Evolutionary conservation across 2,329 filamentous ascomycete genomes (phyloP), one percentile per base, ranked within the genome.

Genomic region (Chrysoporthe cubensis): DNA sequence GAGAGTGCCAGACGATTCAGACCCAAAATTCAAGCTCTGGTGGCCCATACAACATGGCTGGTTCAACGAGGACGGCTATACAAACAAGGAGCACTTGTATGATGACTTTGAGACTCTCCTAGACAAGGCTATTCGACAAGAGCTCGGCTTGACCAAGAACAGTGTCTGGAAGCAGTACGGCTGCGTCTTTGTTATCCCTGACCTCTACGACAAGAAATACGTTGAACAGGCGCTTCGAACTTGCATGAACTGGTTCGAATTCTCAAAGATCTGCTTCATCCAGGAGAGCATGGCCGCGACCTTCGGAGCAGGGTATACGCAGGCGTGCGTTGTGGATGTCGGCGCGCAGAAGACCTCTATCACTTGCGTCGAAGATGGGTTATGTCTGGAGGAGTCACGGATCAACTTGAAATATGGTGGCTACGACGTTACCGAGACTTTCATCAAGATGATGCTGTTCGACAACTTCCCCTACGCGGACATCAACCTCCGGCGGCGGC

Each of bases 341-440:
- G 96, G 96, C 14, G 95, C 96, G 0, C 94, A 98, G 77, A 99
- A 99, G 84, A 98, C 96, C 1, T 97, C 96, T 0, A 91, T 99
- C 43, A 95, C 94, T 70, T 99, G 96, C 73, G 94, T 99, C 13
- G 96, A 99, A 74, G 96, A 99, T 78, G 96, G 96, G 1, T 91
- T 99, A 80, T 94, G 93, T 75, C 87, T 97, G 37, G 96, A 98
- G 71, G 95, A 97, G 76, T 99, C 96, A 18, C 89, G 96, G 18
- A 88, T 99, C 76, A 98, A 98, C 77, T 82, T 99, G 71, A 98
- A 99, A 78, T 97, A 91, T 74, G 96, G 96, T 62, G 96, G 96
- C 1, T 90, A 87, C 74, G 96, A 99, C 78, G 91, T 98, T 48
- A 98, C 96, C 0, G 93, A 97, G 74, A 92, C 93, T 0, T 97